Conservation (phyloP, 2,329 filamentous ascomycete species). For the Phoma herbarum region DNA sequence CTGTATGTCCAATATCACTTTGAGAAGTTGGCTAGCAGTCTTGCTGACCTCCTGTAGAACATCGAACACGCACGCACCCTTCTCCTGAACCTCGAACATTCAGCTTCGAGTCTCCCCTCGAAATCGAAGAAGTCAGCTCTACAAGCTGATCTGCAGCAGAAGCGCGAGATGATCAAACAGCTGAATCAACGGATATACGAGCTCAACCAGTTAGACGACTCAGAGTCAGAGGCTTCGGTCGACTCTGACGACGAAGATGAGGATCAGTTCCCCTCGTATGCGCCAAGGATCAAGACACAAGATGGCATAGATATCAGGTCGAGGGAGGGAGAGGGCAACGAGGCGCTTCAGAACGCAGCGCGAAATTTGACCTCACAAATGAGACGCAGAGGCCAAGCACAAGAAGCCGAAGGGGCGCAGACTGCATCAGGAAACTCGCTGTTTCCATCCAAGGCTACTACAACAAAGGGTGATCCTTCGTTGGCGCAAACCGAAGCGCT, state of each 20-base stretch:
- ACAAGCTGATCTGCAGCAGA: slow-evolving; percentile 70
- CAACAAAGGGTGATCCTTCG: slow-evolving; percentile 38
- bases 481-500: slow-evolving; percentile 67
- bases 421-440: slow-evolving; percentile 50
- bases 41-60: slow-evolving; percentile 60
- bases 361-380: slow-evolving; percentile 46
- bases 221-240: slow-evolving; percentile 44
- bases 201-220: slow-evolving; percentile 66
- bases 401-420: slow-evolving; percentile 33
- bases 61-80: slow-evolving; percentile 74
- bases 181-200: slow-evolving; percentile 73
- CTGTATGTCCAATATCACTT: slow-evolving; percentile 53
- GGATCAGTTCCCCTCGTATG: slow-evolving; percentile 54
- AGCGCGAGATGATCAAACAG: slow-evolving; percentile 72
- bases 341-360: slow-evolving; percentile 46
- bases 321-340: slow-evolving; percentile 40
- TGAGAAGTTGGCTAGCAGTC: not conserved
- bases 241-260: slow-evolving; percentile 55
- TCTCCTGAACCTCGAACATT: slow-evolving; percentile 75
- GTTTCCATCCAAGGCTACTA: slow-evolving; percentile 50
- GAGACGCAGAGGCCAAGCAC: slow-evolving; percentile 41
- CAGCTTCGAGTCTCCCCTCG: slow-evolving; percentile 60
- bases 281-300: slow-evolving; percentile 49
- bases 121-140: slow-evolving; percentile 64
- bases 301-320: slow-evolving; percentile 46